Base-by-base conservation (phyloP, 768 basidiomycete species). In the Baorangia bicolor region DNA sequence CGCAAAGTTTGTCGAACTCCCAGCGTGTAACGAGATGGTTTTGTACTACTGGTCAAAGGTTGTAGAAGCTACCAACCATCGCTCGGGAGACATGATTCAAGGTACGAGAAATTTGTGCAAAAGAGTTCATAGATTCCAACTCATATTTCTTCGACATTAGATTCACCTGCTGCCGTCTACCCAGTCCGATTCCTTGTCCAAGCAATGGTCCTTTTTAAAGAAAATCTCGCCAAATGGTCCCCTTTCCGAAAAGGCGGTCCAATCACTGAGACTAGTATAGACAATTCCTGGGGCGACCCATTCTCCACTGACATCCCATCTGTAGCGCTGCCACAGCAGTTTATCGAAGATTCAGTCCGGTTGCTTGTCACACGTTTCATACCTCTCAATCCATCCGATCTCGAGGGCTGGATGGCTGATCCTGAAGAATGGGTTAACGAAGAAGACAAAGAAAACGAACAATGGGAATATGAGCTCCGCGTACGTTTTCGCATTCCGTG, bases 341-440 rank as follows among this genome's bases (percentile, higher is more conserved):
- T 92, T 63, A 86, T 94, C 2, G 81, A 87, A 62, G 82, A 83
- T 54, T 88, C 86, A 8, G 88, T 87, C 34, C 77, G 83, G 56
- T 74, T 94, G 8, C 81, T 99, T 10, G 81, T 99, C 21, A 87
- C 86, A 23, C 82, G 88, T 10, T 87, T 96, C 64, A 86, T 99
- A 69, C 92, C 92, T 13, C 75, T 99, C 42, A 88, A 88, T 51
- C 79, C 88, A 6, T 74, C 79, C 2, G 96, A 98, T 69, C 78
- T 98, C 11, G 84, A 92, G 60, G 81, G 80, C 5, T 94, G 95
- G 91, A 78, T 87, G 73, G 79, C 81, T 16, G 92, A 95, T 67
- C 94, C 95, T 0, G 96, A 99, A 75, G 92, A 95, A 63, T 99
- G 94, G 92, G 82, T 96, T 12, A 91, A 92, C 56, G 72, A 84